These are phyloP conservation scores for Fraxinus xanthoxyloides DNA, from an alignment of 305 asterid species.

Conservation along the genomic window DNA sequence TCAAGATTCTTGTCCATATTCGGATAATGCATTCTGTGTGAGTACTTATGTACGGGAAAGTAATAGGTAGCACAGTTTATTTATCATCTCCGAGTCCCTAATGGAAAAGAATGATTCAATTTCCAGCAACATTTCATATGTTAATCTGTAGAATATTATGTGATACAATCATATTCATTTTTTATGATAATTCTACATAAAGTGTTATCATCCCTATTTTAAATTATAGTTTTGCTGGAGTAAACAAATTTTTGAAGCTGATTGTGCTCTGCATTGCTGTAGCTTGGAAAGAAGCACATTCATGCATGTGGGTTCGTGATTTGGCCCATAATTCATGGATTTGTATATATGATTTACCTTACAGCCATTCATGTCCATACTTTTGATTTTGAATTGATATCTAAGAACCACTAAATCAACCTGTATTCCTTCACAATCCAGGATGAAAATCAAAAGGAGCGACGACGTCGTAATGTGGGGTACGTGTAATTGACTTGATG, in stretches of 20 bases:
- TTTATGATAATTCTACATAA: background rate
- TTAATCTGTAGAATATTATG: background rate
- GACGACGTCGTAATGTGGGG: slow-evolving; percentile 66
- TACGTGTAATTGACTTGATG: slow-evolving; percentile 27
- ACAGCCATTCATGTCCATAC: background rate
- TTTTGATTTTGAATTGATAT: background rate
- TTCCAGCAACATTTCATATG: background rate
- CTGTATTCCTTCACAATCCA: slow-evolving; percentile 28
- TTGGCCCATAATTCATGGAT: background rate
- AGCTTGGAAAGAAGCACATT: background rate
- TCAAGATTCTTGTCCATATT: background rate
- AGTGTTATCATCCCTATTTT: background rate
- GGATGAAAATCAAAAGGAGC: slow-evolving; percentile 43
- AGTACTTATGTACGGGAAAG: background rate
- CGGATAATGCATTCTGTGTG: background rate
- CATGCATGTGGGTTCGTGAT: background rate
- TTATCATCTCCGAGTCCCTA: background rate
- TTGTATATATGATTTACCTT: background rate
- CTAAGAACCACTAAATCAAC: background rate
- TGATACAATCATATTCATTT: background rate
- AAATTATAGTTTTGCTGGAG: background rate
- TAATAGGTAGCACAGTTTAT: background rate
- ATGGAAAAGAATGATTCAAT: background rate
- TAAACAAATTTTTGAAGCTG: background rate
- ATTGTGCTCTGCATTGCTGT: background rate